These are phyloP conservation scores for Aspergillus fumigatiaffinis DNA, from an alignment of 2,329 filamentous ascomycete species.

Conservation along the genomic window DNA sequence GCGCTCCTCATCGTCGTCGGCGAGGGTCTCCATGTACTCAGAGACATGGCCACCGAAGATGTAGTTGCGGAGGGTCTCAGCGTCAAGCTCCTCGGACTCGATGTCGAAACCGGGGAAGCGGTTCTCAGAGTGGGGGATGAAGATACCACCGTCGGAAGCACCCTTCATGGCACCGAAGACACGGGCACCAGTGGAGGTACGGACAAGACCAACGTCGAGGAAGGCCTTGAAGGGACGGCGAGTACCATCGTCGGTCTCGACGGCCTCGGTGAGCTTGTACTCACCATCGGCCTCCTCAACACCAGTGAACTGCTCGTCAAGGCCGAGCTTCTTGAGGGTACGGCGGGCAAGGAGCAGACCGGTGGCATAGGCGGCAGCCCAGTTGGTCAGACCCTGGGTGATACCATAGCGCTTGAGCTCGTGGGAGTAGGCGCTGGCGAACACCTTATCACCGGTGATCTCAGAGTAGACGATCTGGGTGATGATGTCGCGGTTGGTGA, in stretches of 20 bases:
- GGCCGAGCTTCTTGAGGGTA: slow-evolving; percentile 91
- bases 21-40: slow-evolving; percentile 99
- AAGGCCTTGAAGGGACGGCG: slow-evolving; percentile 99
- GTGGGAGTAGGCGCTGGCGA: slow-evolving; percentile 87
- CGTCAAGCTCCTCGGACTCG: slow-evolving; percentile 95
- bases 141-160: slow-evolving; percentile 95
- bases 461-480: slow-evolving; percentile 95
- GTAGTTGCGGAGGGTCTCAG: slow-evolving; percentile 97
- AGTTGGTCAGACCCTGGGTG: slow-evolving; percentile 98
- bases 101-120: slow-evolving; percentile 99
- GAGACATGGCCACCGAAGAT: slow-evolving; percentile 98
- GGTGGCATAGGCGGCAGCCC: slow-evolving; percentile 94
- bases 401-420: slow-evolving; percentile 98
- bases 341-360: slow-evolving; percentile 96
- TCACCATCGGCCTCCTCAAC: slow-evolving; percentile 97
- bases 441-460: slow-evolving; percentile 97
- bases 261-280: slow-evolving; percentile 91
- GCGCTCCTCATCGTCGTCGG: slow-evolving; percentile 99
- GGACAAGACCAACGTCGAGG: slow-evolving; percentile 95
- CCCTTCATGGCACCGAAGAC: slow-evolving; percentile 99
- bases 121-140: slow-evolving; percentile 98
- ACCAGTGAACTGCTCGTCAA: slow-evolving; percentile 89
- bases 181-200: slow-evolving; percentile 97
- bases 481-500: slow-evolving; percentile 99
- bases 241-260: slow-evolving; percentile 77